These are phyloP conservation scores for Fusarium pseudonygamai DNA, from an alignment of 2,329 filamentous ascomycete species.

Conservation along the genomic window DNA sequence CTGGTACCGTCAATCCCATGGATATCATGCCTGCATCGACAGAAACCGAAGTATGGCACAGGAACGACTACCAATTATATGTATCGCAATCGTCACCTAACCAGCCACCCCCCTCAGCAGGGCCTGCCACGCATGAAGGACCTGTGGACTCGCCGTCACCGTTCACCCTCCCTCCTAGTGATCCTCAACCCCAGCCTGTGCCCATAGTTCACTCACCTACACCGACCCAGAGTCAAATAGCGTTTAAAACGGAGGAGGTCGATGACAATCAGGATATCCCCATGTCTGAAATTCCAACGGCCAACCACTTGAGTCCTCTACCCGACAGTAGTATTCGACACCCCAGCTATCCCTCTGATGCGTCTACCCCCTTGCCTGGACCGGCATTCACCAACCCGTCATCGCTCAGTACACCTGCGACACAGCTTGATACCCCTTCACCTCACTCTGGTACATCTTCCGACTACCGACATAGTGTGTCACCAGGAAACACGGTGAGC, in stretches of 20 bases:
- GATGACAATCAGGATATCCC: slow-evolving; percentile 34
- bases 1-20: slow-evolving; percentile 63
- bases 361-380: slow-evolving; percentile 54
- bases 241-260: slow-evolving; percentile 32
- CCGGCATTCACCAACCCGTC: slow-evolving; percentile 53
- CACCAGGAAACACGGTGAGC: slow-evolving; percentile 44
- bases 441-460: slow-evolving; percentile 50
- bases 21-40: slow-evolving; percentile 60
- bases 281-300: slow-evolving; percentile 42
- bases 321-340: slow-evolving; percentile 41
- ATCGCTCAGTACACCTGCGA: slow-evolving; percentile 58
- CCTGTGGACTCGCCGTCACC: slow-evolving; percentile 41
- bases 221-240: slow-evolving; percentile 36
- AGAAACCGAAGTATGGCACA: slow-evolving; percentile 50
- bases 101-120: slow-evolving; percentile 19
- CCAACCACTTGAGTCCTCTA: slow-evolving; percentile 38
- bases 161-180: slow-evolving; percentile 36
- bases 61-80: slow-evolving; percentile 50
- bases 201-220: slow-evolving; percentile 44
- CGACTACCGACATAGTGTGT: slow-evolving; percentile 51
- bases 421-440: slow-evolving; percentile 55
- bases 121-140: slow-evolving; percentile 21
- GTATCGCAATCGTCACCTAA: slow-evolving; percentile 42
- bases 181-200: slow-evolving; percentile 29
- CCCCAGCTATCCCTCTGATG: slow-evolving; percentile 51